Evolutionary conservation across 2,329 filamentous ascomycete genomes (phyloP).

Genomic region (Nakataea oryzae): DNA sequence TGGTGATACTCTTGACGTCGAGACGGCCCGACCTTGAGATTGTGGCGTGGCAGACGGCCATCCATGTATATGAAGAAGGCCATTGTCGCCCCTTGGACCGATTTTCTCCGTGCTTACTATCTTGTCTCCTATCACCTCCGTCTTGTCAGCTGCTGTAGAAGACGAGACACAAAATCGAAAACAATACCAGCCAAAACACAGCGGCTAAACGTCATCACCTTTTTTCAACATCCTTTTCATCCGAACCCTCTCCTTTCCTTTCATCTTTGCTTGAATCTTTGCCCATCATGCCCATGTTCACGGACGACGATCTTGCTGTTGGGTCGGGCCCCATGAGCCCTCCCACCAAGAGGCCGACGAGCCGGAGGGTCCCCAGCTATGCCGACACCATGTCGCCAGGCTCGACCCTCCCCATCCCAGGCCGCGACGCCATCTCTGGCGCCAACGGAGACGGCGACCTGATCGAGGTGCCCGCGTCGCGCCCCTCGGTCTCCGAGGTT

Average conservation of each 20-base stretch:
- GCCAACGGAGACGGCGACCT: conserved; percentile 26
- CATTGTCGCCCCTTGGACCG: not conserved
- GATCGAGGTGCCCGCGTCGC: conserved; percentile 60
- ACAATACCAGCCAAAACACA: not conserved
- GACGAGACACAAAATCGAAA: not conserved
- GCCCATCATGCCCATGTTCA: not conserved
- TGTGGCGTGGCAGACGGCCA: no score
- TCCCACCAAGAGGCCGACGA: not conserved
- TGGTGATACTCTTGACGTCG: not conserved
- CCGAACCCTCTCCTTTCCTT: not conserved
- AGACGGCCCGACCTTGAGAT: not conserved
- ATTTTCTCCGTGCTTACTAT: not conserved
- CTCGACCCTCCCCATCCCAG: conserved; percentile 28
- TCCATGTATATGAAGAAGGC: not conserved
- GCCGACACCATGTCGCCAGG: not conserved
- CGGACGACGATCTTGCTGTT: not conserved
- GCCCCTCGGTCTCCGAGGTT: conserved; percentile 58
- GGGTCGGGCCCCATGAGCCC: not conserved
- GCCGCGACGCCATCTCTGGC: conserved; percentile 11
- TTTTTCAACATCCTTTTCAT: not conserved
- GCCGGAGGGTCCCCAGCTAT: not conserved
- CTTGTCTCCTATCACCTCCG: not conserved
- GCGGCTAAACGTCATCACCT: not conserved
- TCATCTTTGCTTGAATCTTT: not conserved
- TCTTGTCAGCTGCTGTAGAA: not conserved